Evolutionary conservation across 805 yeast genomes (phyloP).

Genomic region (Candida endomychidarum): DNA sequence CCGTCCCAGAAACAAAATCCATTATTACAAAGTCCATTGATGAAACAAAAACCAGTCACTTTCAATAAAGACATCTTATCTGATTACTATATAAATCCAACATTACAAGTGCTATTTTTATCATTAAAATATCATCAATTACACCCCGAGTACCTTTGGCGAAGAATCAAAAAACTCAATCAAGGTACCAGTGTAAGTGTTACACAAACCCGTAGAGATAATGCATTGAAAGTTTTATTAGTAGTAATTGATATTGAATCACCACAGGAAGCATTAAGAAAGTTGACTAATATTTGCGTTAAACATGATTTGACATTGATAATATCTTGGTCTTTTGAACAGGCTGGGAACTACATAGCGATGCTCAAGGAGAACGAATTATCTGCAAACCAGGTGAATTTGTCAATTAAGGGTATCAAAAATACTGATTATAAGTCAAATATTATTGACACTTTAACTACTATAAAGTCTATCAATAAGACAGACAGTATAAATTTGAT

Average conservation of each 20-base stretch:
- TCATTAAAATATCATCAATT: slow-evolving; percentile 72
- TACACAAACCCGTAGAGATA: slow-evolving; percentile 28
- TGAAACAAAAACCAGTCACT: slow-evolving; percentile 55
- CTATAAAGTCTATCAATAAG: slow-evolving; percentile 49
- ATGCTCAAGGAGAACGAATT: slow-evolving; percentile 37
- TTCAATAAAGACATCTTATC: slow-evolving; percentile 51
- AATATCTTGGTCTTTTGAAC: slow-evolving; percentile 53
- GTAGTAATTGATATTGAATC: slow-evolving; percentile 67
- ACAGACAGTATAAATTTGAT: slow-evolving; percentile 53
- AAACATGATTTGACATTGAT: slow-evolving; percentile 50
- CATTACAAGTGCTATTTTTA: slow-evolving; percentile 58
- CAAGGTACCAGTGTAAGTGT: slow-evolving; percentile 30
- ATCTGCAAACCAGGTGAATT: slow-evolving; percentile 27
- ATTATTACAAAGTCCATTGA: slow-evolving; percentile 45
- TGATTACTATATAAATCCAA: slow-evolving; percentile 64
- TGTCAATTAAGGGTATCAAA: slow-evolving; percentile 42
- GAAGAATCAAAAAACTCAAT: slow-evolving; percentile 46
- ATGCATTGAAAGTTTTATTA: slow-evolving; percentile 52
- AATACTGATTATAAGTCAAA: slow-evolving; percentile 46
- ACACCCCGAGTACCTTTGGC: slow-evolving; percentile 71
- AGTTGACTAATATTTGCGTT: slow-evolving; percentile 47
- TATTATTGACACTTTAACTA: slow-evolving; percentile 46
- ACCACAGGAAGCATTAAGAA: slow-evolving; percentile 48
- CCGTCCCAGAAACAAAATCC: slow-evolving; percentile 76
- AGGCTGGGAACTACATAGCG: slow-evolving; percentile 45